A percentile compares a stretch with the other conserved stretches of the same genome.
Evolutionary conservation across 495 filamentous ascomycete genomes (phyloP).

Genomic region (Polyplosphaeria fusca): DNA sequence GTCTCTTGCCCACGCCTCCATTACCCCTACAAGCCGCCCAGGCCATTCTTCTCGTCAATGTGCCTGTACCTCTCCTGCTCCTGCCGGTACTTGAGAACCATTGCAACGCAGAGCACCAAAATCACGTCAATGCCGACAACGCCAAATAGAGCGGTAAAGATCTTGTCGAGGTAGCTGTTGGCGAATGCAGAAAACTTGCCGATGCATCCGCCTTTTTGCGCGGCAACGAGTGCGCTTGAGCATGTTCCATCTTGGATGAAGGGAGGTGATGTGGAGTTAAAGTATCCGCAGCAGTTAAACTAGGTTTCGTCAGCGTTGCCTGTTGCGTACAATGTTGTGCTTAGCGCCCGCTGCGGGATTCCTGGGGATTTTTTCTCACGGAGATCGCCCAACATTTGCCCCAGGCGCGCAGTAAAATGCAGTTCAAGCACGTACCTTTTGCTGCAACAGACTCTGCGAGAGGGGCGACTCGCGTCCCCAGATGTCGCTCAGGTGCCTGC

Average conservation of each 20-base stretch:
- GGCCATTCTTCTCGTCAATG: conserved; percentile 65
- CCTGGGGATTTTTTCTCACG: neutral
- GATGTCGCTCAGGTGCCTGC: conserved; percentile 52
- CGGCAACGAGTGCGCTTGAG: conserved; percentile 59
- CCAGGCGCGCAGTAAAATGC: neutral
- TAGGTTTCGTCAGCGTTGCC: conserved; percentile 34
- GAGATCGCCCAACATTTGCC: neutral
- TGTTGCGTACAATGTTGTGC: neutral
- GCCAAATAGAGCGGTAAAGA: conserved; percentile 74
- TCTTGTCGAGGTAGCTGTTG: conserved; percentile 64
- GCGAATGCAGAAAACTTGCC: conserved; percentile 59
- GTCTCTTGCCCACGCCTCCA: neutral
- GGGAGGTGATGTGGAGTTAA: conserved; percentile 60
- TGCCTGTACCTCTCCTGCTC: conserved; percentile 66
- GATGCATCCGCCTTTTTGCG: conserved; percentile 63
- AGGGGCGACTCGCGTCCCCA: conserved; percentile 53
- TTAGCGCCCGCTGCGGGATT: conserved; percentile 4
- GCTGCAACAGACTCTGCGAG: conserved; percentile 62
- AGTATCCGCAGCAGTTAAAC: conserved; percentile 75
- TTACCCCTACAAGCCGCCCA: conserved; percentile 19
- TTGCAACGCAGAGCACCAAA: conserved; percentile 62
- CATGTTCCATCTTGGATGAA: conserved; percentile 62
- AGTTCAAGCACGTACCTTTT: conserved; percentile 49
- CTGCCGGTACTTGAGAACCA: conserved; percentile 68
- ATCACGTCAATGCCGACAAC: conserved; percentile 66